Evolutionary conservation across 139 green algal species (phyloP).

Genomic region (Micractinium sp.): DNA sequence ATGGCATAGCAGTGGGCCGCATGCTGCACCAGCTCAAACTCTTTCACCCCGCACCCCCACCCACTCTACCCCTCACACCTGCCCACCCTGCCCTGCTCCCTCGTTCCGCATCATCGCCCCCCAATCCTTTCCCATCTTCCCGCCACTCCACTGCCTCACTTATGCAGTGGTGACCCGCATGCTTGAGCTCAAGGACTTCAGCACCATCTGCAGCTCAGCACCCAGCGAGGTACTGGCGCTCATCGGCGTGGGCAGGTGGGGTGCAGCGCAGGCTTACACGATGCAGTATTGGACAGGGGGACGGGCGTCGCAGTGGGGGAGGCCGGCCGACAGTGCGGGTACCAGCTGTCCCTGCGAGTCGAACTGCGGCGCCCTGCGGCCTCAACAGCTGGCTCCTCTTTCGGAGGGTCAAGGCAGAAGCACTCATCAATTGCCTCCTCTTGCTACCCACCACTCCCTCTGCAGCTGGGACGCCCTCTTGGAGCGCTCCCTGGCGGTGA

Average conservation of each 20-base stretch:
- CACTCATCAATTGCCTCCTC: too few species aligned
- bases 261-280: not conserved
- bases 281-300: not conserved
- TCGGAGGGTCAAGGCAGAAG: not conserved
- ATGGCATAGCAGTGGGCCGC: too few species aligned
- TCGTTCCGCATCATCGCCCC: slow-evolving; percentile 29
- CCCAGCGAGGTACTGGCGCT: slow-evolving; percentile 77
- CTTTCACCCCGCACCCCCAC: too few species aligned
- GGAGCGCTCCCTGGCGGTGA: slow-evolving; percentile 46
- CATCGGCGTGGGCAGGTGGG: slow-evolving; percentile 53
- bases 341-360: too few species aligned
- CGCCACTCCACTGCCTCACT: not conserved
- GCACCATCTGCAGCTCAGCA: slow-evolving; percentile 75
- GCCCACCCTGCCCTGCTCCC: too few species aligned
- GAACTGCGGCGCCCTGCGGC: too few species aligned
- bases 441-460: not conserved
- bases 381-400: too few species aligned
- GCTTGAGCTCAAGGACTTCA: slow-evolving; percentile 82
- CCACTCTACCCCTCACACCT: too few species aligned
- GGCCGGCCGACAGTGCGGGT: not conserved
- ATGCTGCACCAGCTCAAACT: too few species aligned
- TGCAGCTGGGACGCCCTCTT: slow-evolving; percentile 46
- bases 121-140: not conserved
- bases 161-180: slow-evolving; percentile 47
- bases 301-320: too few species aligned